Percentiles rank a stretch among this genome's conserved stretches.
These are phyloP conservation scores for Glarea lozoyensis DNA, from an alignment of 495 filamentous ascomycete genomes.

Conservation along the genomic window DNA sequence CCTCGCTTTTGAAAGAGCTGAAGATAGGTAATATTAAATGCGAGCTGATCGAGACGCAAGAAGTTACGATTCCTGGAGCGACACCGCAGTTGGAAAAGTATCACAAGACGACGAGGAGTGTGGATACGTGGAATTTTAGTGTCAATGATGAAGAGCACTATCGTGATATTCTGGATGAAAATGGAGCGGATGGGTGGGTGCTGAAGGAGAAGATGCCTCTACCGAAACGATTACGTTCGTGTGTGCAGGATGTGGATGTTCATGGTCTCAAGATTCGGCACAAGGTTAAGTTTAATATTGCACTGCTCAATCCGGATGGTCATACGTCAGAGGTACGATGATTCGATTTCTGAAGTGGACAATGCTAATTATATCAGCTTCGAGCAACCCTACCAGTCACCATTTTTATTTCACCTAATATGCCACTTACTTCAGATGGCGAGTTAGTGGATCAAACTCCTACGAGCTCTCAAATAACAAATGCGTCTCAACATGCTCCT, in stretches of 20 bases:
- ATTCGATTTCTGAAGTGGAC: neutral
- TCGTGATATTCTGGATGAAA: slow-evolving; percentile 60
- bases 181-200: slow-evolving; percentile 64
- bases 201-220: slow-evolving; percentile 60
- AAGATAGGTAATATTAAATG: slow-evolving; percentile 67
- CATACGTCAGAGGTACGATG: slow-evolving; percentile 73
- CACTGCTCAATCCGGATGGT: slow-evolving; percentile 86
- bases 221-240: slow-evolving; percentile 66
- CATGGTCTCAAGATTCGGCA: slow-evolving; percentile 81
- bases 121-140: slow-evolving; percentile 53
- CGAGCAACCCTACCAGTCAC: slow-evolving; percentile 78
- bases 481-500: slow-evolving; percentile 52
- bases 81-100: slow-evolving; percentile 44
- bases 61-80: slow-evolving; percentile 43
- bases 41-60: slow-evolving; percentile 69
- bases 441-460: slow-evolving; percentile 50
- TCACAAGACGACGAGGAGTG: slow-evolving; percentile 52
- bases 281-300: slow-evolving; percentile 76
- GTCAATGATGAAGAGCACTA: slow-evolving; percentile 48
- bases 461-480: slow-evolving; percentile 28
- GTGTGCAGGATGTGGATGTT: slow-evolving; percentile 78
- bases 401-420: slow-evolving; percentile 88
- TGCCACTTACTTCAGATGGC: slow-evolving; percentile 74
- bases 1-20: slow-evolving; percentile 79
- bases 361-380: slow-evolving; percentile 33